phyloP scores from a whole-genome alignment of 2,329 filamentous ascomycete genomes.

The Sarocladium kiliense region DNA sequence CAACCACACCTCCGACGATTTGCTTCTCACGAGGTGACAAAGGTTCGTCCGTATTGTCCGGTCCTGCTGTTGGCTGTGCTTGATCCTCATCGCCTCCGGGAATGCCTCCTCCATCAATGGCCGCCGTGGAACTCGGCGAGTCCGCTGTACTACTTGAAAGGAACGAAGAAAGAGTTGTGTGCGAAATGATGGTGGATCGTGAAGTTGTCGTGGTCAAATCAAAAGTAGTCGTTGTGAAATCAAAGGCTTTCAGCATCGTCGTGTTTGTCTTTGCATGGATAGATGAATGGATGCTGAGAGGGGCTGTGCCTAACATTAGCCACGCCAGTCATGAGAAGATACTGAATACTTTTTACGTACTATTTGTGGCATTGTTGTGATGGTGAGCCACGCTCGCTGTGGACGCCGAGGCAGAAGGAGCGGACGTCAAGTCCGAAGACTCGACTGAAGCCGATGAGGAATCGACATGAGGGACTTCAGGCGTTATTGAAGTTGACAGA shows the following conservation, averaged over 20 bases:
- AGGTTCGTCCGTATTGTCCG: conserved; percentile 14
- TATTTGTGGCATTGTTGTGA: not conserved
- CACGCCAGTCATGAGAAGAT: not conserved
- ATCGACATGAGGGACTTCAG: not conserved
- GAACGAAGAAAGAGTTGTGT: conserved; percentile 5
- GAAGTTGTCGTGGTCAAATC: not conserved
- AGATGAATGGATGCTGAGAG: not conserved
- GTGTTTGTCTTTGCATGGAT: not conserved
- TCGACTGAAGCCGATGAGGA: not conserved
- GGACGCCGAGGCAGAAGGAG: not conserved
- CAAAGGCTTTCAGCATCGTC: conserved; percentile 3
- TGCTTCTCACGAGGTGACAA: conserved; percentile 29
- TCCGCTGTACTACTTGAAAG: conserved; percentile 3
- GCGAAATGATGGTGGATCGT: not conserved
- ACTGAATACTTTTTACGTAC: not conserved
- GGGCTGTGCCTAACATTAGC: not conserved
- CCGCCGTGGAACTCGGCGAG: not conserved
- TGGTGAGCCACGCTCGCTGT: not conserved
- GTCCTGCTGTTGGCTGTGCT: not conserved
- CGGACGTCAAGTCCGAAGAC: not conserved
- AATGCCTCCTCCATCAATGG: not conserved
- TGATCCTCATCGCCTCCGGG: not conserved
- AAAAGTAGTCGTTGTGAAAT: not conserved
- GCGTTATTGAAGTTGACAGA: not conserved
- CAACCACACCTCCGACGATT: conserved; percentile 52